Evolutionary conservation across 805 yeast species (phyloP), one percentile per base, ranked within the genome.

Genomic region (Saturnispora quitensis): DNA sequence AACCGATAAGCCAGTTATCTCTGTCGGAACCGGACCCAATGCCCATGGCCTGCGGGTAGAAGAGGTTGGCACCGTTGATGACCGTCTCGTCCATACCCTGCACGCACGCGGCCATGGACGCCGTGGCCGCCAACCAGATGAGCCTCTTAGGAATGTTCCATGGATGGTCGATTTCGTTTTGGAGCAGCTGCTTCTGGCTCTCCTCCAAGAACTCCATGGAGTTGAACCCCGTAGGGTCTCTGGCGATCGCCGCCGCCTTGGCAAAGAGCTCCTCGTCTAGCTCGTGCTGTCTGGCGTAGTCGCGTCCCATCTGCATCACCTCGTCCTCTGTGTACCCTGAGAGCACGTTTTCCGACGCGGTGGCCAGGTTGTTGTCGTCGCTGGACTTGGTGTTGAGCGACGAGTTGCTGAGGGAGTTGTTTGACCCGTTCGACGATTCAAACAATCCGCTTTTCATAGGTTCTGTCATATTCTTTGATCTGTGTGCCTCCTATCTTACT

Each of bases 41-140:
- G 2, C 81, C 82, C 62, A 84, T 73, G 22, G 69, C 74, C 1
- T 56, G 50, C 2, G 86, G 86, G 63, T 80, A 84, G 61, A 77
- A 79, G 49, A 84, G 65, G 50, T 77, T 72, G 7, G 89, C 89
- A 57, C 90, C 90, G 59, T 82, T 83, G 54, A 84, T 78, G 22
- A 84, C 88, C 5, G 86, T 72, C 64, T 84, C 88, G 67, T 84
- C 89, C 82, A 84, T 83, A 65, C 90, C 89, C 64, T 83, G 89
- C 40, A 83, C 84, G 20, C 86, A 86, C 20, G 89, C 90, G 49
- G 86, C 84, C 78, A 83, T 74, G 1, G 89, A 82, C n/a, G 84
- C 81, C 57, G 82, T 75, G 13, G 81, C 73, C 50, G 84, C 78
- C 51, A 83, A 77, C 53, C 71, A 78, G 55, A 76, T 64, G 58